Evolutionary conservation across 192 early-diverging fungal species (phyloP), one percentile per base, ranked within the genome.

Genomic region (Backusella tarrabulga): DNA sequence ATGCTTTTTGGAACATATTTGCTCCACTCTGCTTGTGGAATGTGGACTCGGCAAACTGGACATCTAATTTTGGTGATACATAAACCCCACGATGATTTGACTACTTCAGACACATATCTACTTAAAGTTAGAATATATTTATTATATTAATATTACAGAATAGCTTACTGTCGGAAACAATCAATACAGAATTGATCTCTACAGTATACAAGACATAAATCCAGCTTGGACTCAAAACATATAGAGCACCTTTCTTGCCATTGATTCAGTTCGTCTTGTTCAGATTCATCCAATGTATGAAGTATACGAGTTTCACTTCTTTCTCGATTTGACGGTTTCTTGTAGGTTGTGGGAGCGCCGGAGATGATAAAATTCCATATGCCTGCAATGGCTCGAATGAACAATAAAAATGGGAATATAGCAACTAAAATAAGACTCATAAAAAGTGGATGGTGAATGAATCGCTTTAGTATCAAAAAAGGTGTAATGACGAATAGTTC

Each of bases 191-290:
- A 90, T 75, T 90, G 88, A 73, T 90, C 88, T 52, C 86, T 76
- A 71, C 88, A 90, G 42, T 77, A 77, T 11, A 87, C 88, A 34
- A 90, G 82, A 42, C 88, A 90, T 34, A 90, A 81, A 71, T 90
- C 88, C 34, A 90, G 67, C 1, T 74, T 82, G 4, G 87, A 74
- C 72, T 90, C 88, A 82, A 90, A 90, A 77, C 88, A 90, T 68
- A 90, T 90, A 40, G 87, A 88, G 38, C 88, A 90, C 9, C 87
- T 71, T 52, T 88, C 87, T 3, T 87, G 73, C 84, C 86, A 90
- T 69, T 80, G 85, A 46, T 90, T 86, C 66, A 90, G 83, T 14
- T 87, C 88, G 36, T 82, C 70, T 29, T 44, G 23, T 38, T 40
- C 68, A 19, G 21, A 35, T 0, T 21, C 68, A n/a, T 15, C 19